Base-by-base conservation (phyloP, 768 basidiomycete species). In the Pisolithus tinctorius region DNA sequence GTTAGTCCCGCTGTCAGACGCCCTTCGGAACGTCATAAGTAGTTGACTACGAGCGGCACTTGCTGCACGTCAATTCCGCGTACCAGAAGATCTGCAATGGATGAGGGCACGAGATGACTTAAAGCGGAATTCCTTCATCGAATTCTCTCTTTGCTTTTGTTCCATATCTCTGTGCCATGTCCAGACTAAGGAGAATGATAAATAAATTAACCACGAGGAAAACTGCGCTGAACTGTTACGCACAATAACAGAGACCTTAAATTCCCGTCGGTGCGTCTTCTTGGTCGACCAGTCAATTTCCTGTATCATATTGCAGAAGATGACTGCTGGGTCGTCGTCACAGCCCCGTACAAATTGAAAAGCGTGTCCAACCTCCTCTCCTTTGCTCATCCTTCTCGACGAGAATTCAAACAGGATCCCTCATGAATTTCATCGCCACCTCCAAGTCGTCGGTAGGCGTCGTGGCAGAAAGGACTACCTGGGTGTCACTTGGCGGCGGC, bases 71-170 rank as follows among this genome's bases (percentile, higher is more conserved):
- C 96, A 69, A 99, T 93, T 56, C 96, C 96, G 62, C 96, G 92
- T 53, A 96, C 95, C 63, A 97, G 81, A 56, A 98, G 79, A 74
- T 98, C 95, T 61, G 95, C 98, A 59, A 95, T 96, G 78, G n/a
- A 99, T 97, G 64, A 99, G 77, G 54, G 98, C 94, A 71, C 95
- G 93, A 60, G 93, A 95, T 42, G 93, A 93, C 45, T 95, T 95
- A 55, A 93, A 94, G 58, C 95, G 88, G 88, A 98, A 98, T 75
- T 97, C 94, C 69, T 93, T 94, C 94, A 99, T 98, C 74, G 97
- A 79, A 61, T 93, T 80, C 69, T 96, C 94, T 61, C 95, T 91
- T 67, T 95, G 89, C 64, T 87, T 87, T 75, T 94, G 92, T 62
- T 96, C 93, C 95, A 98, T 99, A 70, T 96, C 93, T 57, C 94